Evolutionary conservation across 2,329 filamentous ascomycete species (phyloP).

Genomic region (Grosmannia clavigera): DNA sequence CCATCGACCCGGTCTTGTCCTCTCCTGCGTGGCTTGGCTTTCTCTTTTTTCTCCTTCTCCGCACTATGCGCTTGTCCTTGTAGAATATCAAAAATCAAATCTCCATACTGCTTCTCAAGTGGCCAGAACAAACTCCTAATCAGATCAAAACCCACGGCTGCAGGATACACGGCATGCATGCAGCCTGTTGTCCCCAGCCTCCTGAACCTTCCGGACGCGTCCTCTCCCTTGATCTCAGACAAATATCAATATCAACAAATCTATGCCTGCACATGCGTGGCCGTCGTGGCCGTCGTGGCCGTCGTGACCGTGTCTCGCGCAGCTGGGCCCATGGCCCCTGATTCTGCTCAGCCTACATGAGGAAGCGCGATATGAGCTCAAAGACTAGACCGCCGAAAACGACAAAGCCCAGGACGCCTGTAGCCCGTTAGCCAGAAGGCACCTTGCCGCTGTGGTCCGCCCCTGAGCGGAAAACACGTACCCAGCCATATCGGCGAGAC

Average conservation of each 20-base stretch:
- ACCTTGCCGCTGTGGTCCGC: neutral
- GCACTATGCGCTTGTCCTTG: neutral
- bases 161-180: neutral
- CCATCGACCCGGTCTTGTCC: neutral
- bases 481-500: constrained; percentile 54
- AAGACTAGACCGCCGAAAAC: constrained; percentile 49
- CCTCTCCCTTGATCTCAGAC: neutral
- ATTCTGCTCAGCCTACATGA: constrained; percentile 4
- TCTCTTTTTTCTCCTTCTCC: neutral
- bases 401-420: constrained; percentile 46
- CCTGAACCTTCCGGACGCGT: neutral
- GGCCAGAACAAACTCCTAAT: neutral
- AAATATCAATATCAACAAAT: no score
- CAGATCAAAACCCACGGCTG: neutral
- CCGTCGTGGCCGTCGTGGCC: neutral
- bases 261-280: no score
- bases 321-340: neutral
- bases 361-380: constrained; percentile 43
- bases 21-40: no score
- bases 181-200: neutral
- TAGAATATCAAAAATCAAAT: neutral
- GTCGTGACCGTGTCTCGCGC: no score
- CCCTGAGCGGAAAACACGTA: constrained; percentile 18
- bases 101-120: neutral
- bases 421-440: neutral